Conservation (phyloP, 768 basidiomycete genomes). For the Mycena polygramma region DNA sequence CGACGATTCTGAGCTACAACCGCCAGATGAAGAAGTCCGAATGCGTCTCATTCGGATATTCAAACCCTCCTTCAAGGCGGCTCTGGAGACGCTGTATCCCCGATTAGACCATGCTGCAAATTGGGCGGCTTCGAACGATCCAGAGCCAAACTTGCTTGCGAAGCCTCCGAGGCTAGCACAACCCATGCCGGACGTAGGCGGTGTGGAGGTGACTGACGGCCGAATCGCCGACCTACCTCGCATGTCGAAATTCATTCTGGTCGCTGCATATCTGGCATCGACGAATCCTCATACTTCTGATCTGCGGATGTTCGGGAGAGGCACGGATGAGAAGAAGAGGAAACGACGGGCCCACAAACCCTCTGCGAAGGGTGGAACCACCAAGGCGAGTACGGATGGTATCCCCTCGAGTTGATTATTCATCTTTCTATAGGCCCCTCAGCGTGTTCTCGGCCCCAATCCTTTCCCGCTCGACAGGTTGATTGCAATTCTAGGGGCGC, state of each 20-base stretch:
- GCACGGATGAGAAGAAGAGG: slow-evolving; percentile 72
- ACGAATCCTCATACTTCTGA: slow-evolving; percentile 88
- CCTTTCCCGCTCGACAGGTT: slow-evolving; percentile 86
- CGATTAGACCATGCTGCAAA: slow-evolving; percentile 72
- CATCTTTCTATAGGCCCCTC: slow-evolving; percentile 66
- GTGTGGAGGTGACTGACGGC: slow-evolving; percentile 40
- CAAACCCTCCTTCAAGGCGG: slow-evolving; percentile 70
- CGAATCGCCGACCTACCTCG: slow-evolving; percentile 62
- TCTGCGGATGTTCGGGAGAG: slow-evolving; percentile 85
- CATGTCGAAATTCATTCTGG: slow-evolving; percentile 80
- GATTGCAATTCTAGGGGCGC: slow-evolving; percentile 81
- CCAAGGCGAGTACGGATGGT: slow-evolving; percentile 54
- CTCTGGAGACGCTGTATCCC: slow-evolving; percentile 77
- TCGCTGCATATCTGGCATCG: slow-evolving; percentile 86
- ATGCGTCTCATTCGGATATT: slow-evolving; percentile 76
- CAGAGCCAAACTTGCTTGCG: slow-evolving; percentile 56
- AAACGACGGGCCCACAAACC: slow-evolving; percentile 60
- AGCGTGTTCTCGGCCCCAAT: slow-evolving; percentile 83
- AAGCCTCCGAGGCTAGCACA: slow-evolving; percentile 43
- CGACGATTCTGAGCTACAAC: slow-evolving; percentile 35
- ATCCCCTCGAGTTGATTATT: not conserved
- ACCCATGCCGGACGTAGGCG: slow-evolving; percentile 39
- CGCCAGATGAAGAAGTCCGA: slow-evolving; percentile 70
- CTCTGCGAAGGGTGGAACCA: slow-evolving; percentile 54
- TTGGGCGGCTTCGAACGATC: slow-evolving; percentile 70